These are phyloP conservation scores for Coemansia sp. DNA, from an alignment of 192 early-diverging fungal genomes.

Conservation along the genomic window DNA sequence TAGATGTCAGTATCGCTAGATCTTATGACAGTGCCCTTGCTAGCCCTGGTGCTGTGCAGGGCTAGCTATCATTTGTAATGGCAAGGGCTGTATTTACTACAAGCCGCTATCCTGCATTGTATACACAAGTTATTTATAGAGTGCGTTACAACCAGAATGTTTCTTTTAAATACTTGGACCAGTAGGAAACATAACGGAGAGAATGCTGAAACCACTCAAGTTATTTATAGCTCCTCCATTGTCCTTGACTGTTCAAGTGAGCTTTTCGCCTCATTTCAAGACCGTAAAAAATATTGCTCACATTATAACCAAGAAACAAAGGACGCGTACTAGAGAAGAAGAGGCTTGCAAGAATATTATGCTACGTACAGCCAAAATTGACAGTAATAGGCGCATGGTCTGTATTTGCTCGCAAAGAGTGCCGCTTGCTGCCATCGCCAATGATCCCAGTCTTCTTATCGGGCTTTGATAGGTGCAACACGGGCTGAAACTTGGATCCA, in stretches of 20 bases:
- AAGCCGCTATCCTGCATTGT: not conserved
- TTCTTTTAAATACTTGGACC: not conserved
- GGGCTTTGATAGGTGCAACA: conserved; percentile 27
- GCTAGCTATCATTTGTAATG: not conserved
- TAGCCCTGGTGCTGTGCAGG: not conserved
- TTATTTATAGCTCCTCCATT: not conserved
- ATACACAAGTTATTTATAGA: not conserved
- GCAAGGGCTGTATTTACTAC: not conserved
- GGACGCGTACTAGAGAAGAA: not conserved
- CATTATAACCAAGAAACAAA: not conserved
- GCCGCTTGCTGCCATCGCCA: conserved; percentile 22
- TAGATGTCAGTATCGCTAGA: not conserved
- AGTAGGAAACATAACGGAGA: not conserved
- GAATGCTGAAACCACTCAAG: not conserved
- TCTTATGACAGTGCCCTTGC: not conserved
- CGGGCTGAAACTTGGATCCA: conserved; percentile 9
- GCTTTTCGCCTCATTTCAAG: not conserved
- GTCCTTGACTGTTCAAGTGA: not conserved
- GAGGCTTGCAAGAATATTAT: not conserved
- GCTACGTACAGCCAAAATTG: conserved; percentile 28
- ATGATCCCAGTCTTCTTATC: conserved; percentile 29
- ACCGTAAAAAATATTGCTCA: not conserved
- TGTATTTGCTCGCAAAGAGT: conserved; percentile 33
- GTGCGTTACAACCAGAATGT: not conserved
- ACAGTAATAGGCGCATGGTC: conserved; percentile 35